Evolutionary conservation across 805 yeast genomes (phyloP).

Genomic region (Komagataella populi): DNA sequence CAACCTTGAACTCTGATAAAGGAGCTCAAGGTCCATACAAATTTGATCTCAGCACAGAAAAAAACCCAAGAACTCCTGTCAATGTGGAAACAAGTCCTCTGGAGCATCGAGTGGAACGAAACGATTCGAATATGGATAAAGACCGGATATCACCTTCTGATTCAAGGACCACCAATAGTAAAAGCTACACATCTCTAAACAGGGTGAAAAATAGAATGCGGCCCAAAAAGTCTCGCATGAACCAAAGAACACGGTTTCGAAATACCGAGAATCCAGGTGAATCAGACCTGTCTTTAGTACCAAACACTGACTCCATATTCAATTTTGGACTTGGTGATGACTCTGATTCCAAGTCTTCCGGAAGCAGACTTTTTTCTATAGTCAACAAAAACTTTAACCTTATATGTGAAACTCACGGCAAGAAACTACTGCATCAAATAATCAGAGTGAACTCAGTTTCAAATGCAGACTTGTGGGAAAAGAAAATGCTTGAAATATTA

Average conservation of each 20-base stretch:
- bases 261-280: background rate
- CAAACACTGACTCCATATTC: background rate
- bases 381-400: conserved; percentile 3
- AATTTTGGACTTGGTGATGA: background rate
- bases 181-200: background rate
- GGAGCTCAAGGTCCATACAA: background rate
- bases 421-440: conserved; percentile 42
- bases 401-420: conserved; percentile 27
- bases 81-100: background rate
- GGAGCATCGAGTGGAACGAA: background rate
- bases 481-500: conserved; percentile 34
- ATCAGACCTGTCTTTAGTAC: background rate
- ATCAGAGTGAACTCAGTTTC: conserved; percentile 46
- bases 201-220: background rate
- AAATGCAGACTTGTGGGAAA: conserved; percentile 44
- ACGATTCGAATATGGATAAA: background rate
- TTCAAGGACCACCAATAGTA: background rate
- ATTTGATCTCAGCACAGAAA: background rate
- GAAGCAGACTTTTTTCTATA: conserved; percentile 2
- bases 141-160: background rate
- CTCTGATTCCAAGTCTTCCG: background rate
- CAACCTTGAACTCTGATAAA: conserved; percentile 29
- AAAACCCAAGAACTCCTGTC: background rate
- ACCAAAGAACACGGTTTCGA: background rate
- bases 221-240: background rate